Base-by-base conservation (phyloP, 768 basidiomycete species). In the Calvatia gigantea region DNA sequence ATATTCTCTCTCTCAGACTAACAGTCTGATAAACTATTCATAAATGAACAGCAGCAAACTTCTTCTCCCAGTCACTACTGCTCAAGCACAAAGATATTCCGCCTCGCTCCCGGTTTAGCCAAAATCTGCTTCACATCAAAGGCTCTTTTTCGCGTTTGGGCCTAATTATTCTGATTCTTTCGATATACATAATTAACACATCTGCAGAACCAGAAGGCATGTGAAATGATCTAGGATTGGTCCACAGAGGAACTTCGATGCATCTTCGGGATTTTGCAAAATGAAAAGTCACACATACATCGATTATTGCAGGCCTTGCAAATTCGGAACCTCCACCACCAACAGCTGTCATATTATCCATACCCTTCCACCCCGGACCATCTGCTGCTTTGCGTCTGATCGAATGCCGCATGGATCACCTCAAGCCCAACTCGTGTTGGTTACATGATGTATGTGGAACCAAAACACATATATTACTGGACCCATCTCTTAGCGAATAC, bases 341-440 rank as follows among this genome's bases (percentile, higher is more conserved):
- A 41, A 29, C 45, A 27, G 42, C 42, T n/a, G 52, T 33, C 52
- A 37, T 28, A 55, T 55, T 32, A 27, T 19, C 14, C 45, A 37
- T 23, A 55, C 44, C 54, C 35, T 38, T 38, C 17, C 44, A 33
- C 33, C 54, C 35, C 44, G 44, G 44, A 55, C 35, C 54, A 35
- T 41, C 21, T 43, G 33, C 46, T 46, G 44, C 37, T 47, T 60
- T 62, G 58, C 62, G 46, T 32, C 52, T 58, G 65, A 61, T 67
- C 62, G 58, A 58, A 56, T 45, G 59, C 73, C 73, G 64, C 76
- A 71, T 74, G 75, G 64, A 64, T 66, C 60, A 68, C 74, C 70
- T 71, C 74, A 70, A 74, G 72, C 64, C 55, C 57, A 57, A 68
- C 68, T 67, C 68, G 67, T 69, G 68, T 68, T 59, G 58, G 60